Percentiles rank a stretch among this genome's conserved stretches.
Evolutionary conservation across 2,329 filamentous ascomycete genomes (phyloP).

Genomic region (Rachicladosporium sp.): DNA sequence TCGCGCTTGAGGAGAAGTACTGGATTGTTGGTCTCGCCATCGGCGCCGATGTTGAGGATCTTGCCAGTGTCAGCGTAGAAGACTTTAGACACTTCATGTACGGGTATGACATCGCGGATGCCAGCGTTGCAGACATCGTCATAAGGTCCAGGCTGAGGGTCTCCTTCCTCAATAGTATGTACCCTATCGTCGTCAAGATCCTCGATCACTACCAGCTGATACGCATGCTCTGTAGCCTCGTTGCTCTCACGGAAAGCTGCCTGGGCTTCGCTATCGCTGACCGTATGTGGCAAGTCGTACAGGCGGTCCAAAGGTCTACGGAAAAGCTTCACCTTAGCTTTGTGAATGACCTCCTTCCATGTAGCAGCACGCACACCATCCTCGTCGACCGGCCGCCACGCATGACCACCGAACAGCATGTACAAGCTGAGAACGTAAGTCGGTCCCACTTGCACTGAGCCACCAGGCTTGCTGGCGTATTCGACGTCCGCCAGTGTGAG

Average conservation of each 20-base stretch:
- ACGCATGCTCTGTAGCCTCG: constrained; percentile 53
- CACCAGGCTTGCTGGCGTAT: constrained; percentile 53
- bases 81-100: constrained; percentile 73
- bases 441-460: constrained; percentile 71
- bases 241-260: constrained; percentile 6
- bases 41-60: constrained; percentile 68
- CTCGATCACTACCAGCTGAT: constrained; percentile 71
- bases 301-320: constrained; percentile 45
- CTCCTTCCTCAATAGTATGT: constrained; percentile 52
- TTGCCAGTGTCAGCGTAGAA: constrained; percentile 88
- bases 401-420: constrained; percentile 83
- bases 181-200: constrained; percentile 63
- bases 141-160: constrained; percentile 43
- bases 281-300: constrained; percentile 31
- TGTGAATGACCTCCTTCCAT: constrained; percentile 96
- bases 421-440: constrained; percentile 80
- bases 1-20: constrained; percentile 66
- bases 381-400: constrained; percentile 43
- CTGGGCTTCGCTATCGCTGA: constrained; percentile 16
- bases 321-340: constrained; percentile 69
- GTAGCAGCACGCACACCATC: constrained; percentile 53
- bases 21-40: constrained; percentile 58
- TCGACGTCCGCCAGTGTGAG: constrained; percentile 76
- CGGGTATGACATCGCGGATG: constrained; percentile 53
- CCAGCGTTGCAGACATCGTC: constrained; percentile 51